Evolutionary conservation across 805 yeast genomes (phyloP).

Genomic region (Wickerhamiella alocasiicola): DNA sequence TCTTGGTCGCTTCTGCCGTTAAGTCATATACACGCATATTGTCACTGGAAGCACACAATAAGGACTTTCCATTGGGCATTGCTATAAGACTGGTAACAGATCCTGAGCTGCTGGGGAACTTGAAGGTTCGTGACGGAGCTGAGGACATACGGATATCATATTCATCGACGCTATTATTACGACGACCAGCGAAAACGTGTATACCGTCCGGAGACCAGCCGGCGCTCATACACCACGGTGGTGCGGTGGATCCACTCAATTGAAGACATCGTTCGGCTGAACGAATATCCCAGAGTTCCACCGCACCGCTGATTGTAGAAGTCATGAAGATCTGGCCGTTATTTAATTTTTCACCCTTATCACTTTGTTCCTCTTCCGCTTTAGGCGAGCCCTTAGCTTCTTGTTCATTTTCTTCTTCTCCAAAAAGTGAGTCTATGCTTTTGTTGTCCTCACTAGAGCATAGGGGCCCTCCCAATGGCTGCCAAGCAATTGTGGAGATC

Average conservation of each 20-base stretch:
- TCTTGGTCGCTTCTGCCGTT: constrained; percentile 23
- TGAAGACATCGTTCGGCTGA: constrained; percentile 34
- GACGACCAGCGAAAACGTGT: constrained; percentile 66
- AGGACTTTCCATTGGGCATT: constrained; percentile 66
- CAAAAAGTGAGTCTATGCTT: constrained; percentile 43
- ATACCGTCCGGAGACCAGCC: constrained; percentile 84
- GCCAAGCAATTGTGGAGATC: constrained; percentile 57
- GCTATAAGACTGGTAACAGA: constrained; percentile 73
- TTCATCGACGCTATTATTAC: constrained; percentile 74
- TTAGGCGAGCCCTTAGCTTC: neutral
- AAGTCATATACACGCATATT: constrained; percentile 81
- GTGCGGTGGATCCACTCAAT: constrained; percentile 48
- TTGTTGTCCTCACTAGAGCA: constrained; percentile 19
- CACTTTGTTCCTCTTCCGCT: constrained; percentile 16
- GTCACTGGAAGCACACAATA: constrained; percentile 82
- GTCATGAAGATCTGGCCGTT: constrained; percentile 45
- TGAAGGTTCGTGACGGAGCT: constrained; percentile 44
- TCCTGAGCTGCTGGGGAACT: constrained; percentile 79
- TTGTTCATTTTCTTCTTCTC: constrained; percentile 35
- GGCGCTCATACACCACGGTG: constrained; percentile 86
- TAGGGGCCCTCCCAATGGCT: constrained; percentile 25
- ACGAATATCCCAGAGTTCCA: constrained; percentile 76
- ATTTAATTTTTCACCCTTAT: constrained; percentile 16
- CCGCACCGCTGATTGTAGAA: constrained; percentile 70
- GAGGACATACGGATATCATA: constrained; percentile 29